Base-by-base conservation (phyloP, 2,329 filamentous ascomycete species). In the Penicillium griseofulvum region DNA sequence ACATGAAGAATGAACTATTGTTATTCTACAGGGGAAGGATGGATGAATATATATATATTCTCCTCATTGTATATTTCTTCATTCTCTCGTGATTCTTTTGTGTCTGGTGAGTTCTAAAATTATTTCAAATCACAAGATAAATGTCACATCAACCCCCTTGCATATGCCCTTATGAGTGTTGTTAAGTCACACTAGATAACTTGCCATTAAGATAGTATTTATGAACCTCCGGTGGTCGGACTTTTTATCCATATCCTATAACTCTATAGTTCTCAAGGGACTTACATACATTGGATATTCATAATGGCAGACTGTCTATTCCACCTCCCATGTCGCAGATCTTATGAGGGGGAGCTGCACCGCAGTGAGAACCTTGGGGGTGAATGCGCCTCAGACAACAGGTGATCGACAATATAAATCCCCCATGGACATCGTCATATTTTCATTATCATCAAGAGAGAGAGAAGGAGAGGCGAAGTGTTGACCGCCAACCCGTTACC, bases 401-500 rank as follows among this genome's bases (percentile, higher is more conserved):
- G 9, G 17, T 49, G 26, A 24, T 43, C 12, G 3, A 4, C 36
- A 31, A 31, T 49, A 42, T 33, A 50, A 34, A n/a, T 1, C 14
- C n/a, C 17, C 36, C 14, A 52, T 45, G 24, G 12, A 38, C 9
- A 19, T 36, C 2, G 8, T 34, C 31, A 36, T 36, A 4, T 48
- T 19, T 22, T 19, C 8, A 29, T 38, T 38, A 14, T 12, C 24
- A 10, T 6, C 36, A 2, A 29, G n/a, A 29, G 5, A 39, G 12
- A 29, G 5, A 6, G 34, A 12, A 7, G 16, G 22, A 37, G 33
- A 52, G 42, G 33, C 38, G 24, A 54, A 42, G 52, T 38, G 47
- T 58, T 64, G 60, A 64, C 62, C 62, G 60, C 60, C 57, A 51
- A 54, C 42, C 28, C 26, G 45, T 22, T 28, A 17, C 47, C 28